Evolutionary conservation across 768 basidiomycete genomes (phyloP).

Genomic region (Mycena rosella): DNA sequence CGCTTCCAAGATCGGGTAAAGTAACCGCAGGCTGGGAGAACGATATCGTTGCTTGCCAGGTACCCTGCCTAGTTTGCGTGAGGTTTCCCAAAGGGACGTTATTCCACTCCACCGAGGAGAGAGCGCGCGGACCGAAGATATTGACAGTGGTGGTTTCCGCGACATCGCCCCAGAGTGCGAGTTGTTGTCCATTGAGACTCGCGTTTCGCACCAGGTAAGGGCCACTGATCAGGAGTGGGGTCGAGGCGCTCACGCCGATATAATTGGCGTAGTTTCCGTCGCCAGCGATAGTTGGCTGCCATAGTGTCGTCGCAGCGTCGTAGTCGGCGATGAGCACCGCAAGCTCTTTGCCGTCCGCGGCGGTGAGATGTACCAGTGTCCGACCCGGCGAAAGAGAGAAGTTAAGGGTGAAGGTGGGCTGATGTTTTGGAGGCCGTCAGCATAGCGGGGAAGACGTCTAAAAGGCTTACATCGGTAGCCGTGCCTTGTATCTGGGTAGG

Average conservation of each 20-base stretch:
- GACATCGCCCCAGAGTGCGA: conserved; percentile 68
- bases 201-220: conserved; percentile 60
- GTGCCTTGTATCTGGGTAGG: conserved; percentile 16
- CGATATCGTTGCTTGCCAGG: conserved; percentile 17
- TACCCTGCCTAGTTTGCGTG: conserved; percentile 36
- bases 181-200: conserved; percentile 41
- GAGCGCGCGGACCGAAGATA: conserved; percentile 40
- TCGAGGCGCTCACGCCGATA: conserved; percentile 67
- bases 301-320: conserved; percentile 53
- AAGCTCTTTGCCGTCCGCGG: conserved; percentile 15
- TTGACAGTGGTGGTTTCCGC: conserved; percentile 48
- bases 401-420: conserved; percentile 23
- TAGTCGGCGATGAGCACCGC: conserved; percentile 59
- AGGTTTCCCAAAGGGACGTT: conserved; percentile 10
- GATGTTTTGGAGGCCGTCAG: too few relatives aligned
- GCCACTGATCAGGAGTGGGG: conserved; percentile 59
- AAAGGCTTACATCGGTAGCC: conserved; percentile 1
- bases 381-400: conserved; percentile 14
- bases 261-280: conserved; percentile 46
- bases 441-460: not conserved
- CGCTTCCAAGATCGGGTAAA: conserved; percentile 42
- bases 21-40: conserved; percentile 4
- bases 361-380: conserved; percentile 24
- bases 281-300: conserved; percentile 28
- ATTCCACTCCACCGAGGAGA: conserved; percentile 28